phyloP scores from a whole-genome alignment of 768 basidiomycete species.

The Lanmaoa rubissima region DNA sequence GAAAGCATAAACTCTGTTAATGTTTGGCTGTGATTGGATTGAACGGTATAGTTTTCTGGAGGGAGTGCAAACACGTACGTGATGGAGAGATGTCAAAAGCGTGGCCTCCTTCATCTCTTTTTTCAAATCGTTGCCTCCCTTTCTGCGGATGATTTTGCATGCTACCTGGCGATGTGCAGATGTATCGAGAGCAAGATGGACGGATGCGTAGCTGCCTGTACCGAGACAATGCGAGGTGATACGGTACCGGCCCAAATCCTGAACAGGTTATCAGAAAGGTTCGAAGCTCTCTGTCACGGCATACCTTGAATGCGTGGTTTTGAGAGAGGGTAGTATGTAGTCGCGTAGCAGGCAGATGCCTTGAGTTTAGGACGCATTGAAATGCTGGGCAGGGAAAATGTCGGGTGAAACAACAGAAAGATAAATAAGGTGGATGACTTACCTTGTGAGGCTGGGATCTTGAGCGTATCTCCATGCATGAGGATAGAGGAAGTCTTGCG shows the following conservation, averaged over 20 bases:
- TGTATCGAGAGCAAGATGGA: constrained; percentile 73
- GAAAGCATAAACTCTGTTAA: constrained; percentile 73
- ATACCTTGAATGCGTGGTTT: constrained; percentile 53
- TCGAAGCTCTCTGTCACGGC: background rate
- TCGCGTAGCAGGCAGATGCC: constrained; percentile 49
- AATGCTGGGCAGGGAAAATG: constrained; percentile 46
- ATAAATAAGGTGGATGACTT: background rate
- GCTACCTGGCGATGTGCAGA: constrained; percentile 69
- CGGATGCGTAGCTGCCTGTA: constrained; percentile 78
- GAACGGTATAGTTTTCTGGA: background rate
- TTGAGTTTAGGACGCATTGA: constrained; percentile 59
- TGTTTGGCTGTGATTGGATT: constrained; percentile 59
- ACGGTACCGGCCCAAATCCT: constrained; percentile 65
- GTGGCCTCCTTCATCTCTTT: constrained; percentile 77
- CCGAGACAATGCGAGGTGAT: constrained; percentile 82
- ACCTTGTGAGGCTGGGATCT: constrained; percentile 69
- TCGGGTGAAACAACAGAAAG: background rate
- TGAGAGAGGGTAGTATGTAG: constrained; percentile 60
- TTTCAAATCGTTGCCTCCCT: constrained; percentile 37
- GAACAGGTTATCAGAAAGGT: constrained; percentile 1
- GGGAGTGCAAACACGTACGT: constrained; percentile 46
- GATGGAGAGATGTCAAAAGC: constrained; percentile 67
- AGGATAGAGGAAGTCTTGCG: constrained; percentile 66
- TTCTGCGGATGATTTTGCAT: constrained; percentile 77
- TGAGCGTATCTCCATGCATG: constrained; percentile 71